These are phyloP conservation scores for sweet orange (Citrus sinensis) DNA, from an alignment of 345 rosid species.

Conservation along the genomic window DNA sequence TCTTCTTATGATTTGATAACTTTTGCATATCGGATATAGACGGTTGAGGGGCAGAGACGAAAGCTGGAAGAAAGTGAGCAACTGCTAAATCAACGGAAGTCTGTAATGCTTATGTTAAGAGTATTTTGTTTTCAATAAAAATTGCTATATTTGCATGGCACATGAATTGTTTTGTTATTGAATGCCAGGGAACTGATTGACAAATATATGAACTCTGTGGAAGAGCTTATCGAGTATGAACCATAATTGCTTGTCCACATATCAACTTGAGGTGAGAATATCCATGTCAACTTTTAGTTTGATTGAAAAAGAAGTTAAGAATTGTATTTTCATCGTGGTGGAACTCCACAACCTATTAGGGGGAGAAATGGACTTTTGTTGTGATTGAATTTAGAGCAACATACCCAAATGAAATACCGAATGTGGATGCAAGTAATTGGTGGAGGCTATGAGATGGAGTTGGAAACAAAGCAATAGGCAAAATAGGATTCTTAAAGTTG, in stretches of 20 bases:
- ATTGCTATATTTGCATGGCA: not conserved
- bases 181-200: conserved; percentile 58
- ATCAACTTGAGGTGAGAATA: conserved; percentile 8
- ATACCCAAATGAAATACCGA: not conserved
- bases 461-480: not conserved
- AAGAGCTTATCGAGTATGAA: conserved; percentile 53
- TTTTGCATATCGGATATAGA: conserved; percentile 34
- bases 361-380: not conserved
- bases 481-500: not conserved
- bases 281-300: not conserved
- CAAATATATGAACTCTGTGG: conserved; percentile 60
- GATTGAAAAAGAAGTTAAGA: not conserved
- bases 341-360: not conserved
- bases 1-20: not conserved
- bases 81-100: conserved; percentile 58
- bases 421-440: not conserved
- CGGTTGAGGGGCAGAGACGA: conserved; percentile 67
- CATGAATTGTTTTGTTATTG: not conserved
- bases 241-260: conserved; percentile 27
- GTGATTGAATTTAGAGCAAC: not conserved
- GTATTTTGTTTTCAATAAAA: not conserved
- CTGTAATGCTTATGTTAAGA: not conserved
- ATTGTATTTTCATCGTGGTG: not conserved
- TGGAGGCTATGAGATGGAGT: not conserved
- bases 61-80: conserved; percentile 69